Evolutionary conservation across 106 monocot species (phyloP), one percentile per base, ranked within the genome.

Genomic region (Xerophyta viscosa): DNA sequence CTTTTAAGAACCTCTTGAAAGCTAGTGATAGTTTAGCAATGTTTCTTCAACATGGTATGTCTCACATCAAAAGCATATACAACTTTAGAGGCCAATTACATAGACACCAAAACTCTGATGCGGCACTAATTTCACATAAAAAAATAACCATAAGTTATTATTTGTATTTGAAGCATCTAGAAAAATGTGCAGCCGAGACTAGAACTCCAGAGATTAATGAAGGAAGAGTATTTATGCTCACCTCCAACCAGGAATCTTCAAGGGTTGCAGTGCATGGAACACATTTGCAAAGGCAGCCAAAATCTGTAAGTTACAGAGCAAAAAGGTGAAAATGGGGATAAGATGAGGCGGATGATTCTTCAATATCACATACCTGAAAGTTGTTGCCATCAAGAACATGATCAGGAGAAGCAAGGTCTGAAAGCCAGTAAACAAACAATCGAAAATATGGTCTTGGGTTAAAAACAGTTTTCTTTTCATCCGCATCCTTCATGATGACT

Each of bases 381-480:
- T 80, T 69, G 46, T 52, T 48, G 54, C 70, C 69, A 43, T 99
- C 98, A 50, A 79, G 57, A 14, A 58, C 52, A 54, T 70, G 58
- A 15, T 90, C 90, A 42, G 74, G 54, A 63, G 78, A 71, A 64
- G 72, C 48, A 46, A 99, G 77, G 31, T 99, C 98, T 63, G 69
- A 57, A 41, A 99, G 66, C 74, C 71, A 99, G 62, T 99, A 83
- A 41, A 86, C 52, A 66, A 90, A 90, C 37, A 99, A 56, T 46
- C 98, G 82, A 37, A 99, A 99, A 36, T 83, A 99, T 53, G 90
- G 98, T 52, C 86, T 77, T 9, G 98, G 76, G 37, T 98, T 89
- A 50, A 98, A 98, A 27, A 45, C 71, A 25, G 60, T 26, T 55
- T 90, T 90, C 66, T 80, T 90, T 56, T 98, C 90, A 57, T 98